Evolutionary conservation across 345 rosid genomes (phyloP).

Genomic region (Populus nigra): DNA sequence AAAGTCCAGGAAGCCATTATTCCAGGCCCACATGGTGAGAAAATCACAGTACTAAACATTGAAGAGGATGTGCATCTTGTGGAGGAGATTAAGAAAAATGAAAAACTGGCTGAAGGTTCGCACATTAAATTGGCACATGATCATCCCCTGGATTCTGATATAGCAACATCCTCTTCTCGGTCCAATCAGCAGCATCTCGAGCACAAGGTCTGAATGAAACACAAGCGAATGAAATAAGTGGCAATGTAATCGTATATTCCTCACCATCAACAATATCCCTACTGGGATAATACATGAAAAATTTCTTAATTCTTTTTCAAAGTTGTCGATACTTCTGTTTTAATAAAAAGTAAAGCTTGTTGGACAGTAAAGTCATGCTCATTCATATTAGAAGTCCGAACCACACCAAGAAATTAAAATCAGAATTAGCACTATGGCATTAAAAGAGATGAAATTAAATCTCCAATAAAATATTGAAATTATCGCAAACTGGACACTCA

Average conservation of each 20-base stretch:
- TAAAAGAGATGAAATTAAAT: too few relatives aligned
- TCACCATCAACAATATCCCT: background rate
- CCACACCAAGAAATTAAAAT: background rate
- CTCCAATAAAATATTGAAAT: too few relatives aligned
- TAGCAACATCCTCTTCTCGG: slow-evolving; percentile 20
- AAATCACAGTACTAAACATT: slow-evolving; percentile 29
- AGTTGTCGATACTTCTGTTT: background rate
- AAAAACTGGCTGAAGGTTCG: slow-evolving; percentile 20
- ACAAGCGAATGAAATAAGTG: background rate
- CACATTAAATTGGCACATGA: slow-evolving; percentile 22
- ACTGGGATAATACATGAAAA: background rate
- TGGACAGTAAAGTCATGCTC: background rate
- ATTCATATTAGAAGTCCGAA: background rate
- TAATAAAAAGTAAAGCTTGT: slow-evolving; percentile 4
- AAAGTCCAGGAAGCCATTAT: slow-evolving; percentile 51
- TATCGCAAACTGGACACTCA: too few relatives aligned
- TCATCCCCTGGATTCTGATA: slow-evolving; percentile 23
- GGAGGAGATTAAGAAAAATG: slow-evolving; percentile 40
- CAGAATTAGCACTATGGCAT: background rate
- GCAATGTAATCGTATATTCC: background rate
- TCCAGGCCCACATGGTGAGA: slow-evolving; percentile 51
- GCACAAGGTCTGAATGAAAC: slow-evolving; percentile 31
- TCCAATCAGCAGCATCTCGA: slow-evolving; percentile 30
- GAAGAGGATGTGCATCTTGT: slow-evolving; percentile 54
- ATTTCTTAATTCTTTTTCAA: background rate